These are phyloP conservation scores for Cucumis sativus DNA, from an alignment of 306 rosid species.

Conservation along the genomic window Cucumber_9930_V3 NC_026656.2:8926001-8926500, in stretches of 20 bases:
- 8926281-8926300: not conserved
- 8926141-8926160: not conserved
- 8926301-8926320: not conserved
- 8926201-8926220: not conserved
- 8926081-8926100: not conserved
- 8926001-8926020: slow-evolving; percentile 95
- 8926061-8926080: slow-evolving; percentile 24
- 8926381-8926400: not conserved
- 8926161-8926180: not conserved
- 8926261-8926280: not conserved
- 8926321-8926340: not conserved
- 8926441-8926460: not conserved
- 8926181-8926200: not conserved
- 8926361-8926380: not conserved
- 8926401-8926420: not conserved
- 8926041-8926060: slow-evolving; percentile 74
- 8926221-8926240: not conserved
- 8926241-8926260: not conserved
- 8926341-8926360: not conserved
- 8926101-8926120: not conserved
- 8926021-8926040: slow-evolving; percentile 63
- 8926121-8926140: not conserved
- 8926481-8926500: not conserved
- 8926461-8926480: not conserved
- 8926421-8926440: not conserved